phyloP scores from a whole-genome alignment of 805 yeast genomes.

The Suhomyces xylopsoci region DNA sequence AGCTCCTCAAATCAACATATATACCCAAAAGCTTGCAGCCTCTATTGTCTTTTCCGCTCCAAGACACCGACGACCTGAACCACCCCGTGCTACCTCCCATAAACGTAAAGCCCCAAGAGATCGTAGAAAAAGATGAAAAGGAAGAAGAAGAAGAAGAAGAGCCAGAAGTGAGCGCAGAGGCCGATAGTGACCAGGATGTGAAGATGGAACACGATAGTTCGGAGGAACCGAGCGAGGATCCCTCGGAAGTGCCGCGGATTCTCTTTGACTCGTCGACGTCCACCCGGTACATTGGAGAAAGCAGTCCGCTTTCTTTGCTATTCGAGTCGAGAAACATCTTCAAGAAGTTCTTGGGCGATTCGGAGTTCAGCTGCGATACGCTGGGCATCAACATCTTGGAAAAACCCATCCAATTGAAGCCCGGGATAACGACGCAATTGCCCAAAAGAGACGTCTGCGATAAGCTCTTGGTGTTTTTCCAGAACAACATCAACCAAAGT shows the following conservation, averaged over 20 bases:
- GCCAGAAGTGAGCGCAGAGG: constrained; percentile 7
- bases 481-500: constrained; percentile 38
- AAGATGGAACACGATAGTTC: constrained; percentile 3
- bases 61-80: constrained; percentile 1
- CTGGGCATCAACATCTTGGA: constrained; percentile 35
- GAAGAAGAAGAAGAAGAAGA: neutral
- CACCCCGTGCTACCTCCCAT: neutral
- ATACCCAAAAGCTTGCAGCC: constrained; percentile 15
- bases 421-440: constrained; percentile 12
- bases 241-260: constrained; percentile 18
- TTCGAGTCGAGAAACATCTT: constrained; percentile 41
- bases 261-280: constrained; percentile 35
- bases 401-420: constrained; percentile 24
- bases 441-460: constrained; percentile 7
- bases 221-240: constrained; percentile 9
- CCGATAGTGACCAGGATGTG: neutral
- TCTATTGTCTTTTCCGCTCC: constrained; percentile 11
- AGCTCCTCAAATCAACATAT: constrained; percentile 6
- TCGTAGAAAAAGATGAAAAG: too few relatives aligned
- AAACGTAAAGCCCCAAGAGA: neutral
- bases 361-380: constrained; percentile 38
- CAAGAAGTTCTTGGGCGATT: constrained; percentile 24
- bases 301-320: constrained; percentile 39
- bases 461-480: constrained; percentile 21
- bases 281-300: constrained; percentile 40